These are phyloP conservation scores for Pseudogymnoascus sp. DNA, from an alignment of 2,329 filamentous ascomycete species.

Conservation along the genomic window DNA sequence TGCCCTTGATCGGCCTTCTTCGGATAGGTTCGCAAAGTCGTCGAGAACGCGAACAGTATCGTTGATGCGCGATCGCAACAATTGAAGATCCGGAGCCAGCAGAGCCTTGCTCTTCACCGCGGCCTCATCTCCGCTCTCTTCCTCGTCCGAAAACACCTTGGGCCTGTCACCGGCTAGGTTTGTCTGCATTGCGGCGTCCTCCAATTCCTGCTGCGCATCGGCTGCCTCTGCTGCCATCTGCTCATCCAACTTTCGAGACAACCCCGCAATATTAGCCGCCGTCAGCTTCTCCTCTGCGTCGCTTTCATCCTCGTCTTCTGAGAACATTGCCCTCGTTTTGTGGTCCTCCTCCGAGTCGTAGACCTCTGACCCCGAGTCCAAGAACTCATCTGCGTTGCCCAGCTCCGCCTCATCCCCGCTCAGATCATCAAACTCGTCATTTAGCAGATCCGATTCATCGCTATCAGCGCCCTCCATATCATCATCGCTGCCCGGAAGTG, in stretches of 20 bases:
- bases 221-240: conserved; percentile 69
- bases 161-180: conserved; percentile 78
- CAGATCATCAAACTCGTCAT: conserved; percentile 34
- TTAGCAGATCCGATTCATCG: conserved; percentile 36
- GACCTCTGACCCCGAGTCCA: conserved; percentile 33
- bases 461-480: conserved; percentile 29
- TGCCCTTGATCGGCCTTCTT: conserved; percentile 70
- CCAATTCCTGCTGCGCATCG: conserved; percentile 75
- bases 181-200: conserved; percentile 79
- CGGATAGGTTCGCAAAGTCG: conserved; percentile 73
- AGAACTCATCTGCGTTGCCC: conserved; percentile 45
- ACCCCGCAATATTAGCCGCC: conserved; percentile 88
- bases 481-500: conserved; percentile 33
- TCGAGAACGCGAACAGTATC: conserved; percentile 88
- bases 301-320: conserved; percentile 84
- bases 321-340: conserved; percentile 66
- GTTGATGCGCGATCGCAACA: conserved; percentile 80
- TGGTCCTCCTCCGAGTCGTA: conserved; percentile 46
- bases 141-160: conserved; percentile 52
- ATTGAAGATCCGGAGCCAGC: conserved; percentile 80
- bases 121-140: conserved; percentile 52
- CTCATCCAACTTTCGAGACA: conserved; percentile 76
- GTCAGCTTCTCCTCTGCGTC: conserved; percentile 86
- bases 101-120: conserved; percentile 52
- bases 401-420: conserved; percentile 30